A percentile compares a stretch with the other conserved stretches of the same genome.
Evolutionary conservation across 2,329 filamentous ascomycete genomes (phyloP).

Genomic region (Alternaria conjuncta): DNA sequence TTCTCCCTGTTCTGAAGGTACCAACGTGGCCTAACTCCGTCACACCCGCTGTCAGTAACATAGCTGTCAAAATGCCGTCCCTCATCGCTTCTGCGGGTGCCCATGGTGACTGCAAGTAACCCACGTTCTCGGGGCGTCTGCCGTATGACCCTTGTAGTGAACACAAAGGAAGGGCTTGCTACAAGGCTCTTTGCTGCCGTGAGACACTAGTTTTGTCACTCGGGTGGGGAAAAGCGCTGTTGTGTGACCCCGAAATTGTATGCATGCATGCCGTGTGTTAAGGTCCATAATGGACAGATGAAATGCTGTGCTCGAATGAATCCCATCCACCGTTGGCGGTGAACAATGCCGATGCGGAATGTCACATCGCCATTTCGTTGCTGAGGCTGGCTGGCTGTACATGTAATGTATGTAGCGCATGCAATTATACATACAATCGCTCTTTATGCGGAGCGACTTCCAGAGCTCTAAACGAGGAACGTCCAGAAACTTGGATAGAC

Average conservation of each 20-base stretch:
- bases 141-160: conserved; percentile 26
- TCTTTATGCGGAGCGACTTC: background rate
- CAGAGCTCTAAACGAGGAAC: conserved; percentile 73
- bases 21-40: conserved; percentile 36
- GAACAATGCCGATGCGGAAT: conserved; percentile 3
- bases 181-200: conserved; percentile 30
- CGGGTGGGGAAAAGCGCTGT: conserved; percentile 24
- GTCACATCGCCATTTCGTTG: conserved; percentile 2
- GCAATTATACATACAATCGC: background rate
- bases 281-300: conserved; percentile 22
- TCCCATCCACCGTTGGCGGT: conserved; percentile 3
- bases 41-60: conserved; percentile 42
- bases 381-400: background rate
- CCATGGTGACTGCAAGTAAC: conserved; percentile 32
- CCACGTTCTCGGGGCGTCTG: conserved; percentile 36
- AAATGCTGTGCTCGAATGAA: conserved; percentile 10
- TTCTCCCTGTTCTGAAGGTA: conserved; percentile 19
- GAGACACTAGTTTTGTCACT: conserved; percentile 39
- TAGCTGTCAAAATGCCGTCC: conserved; percentile 41
- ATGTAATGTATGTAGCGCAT: background rate
- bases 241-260: conserved; percentile 37
- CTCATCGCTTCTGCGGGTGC: conserved; percentile 32
- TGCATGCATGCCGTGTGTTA: conserved; percentile 39
- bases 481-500: conserved; percentile 99
- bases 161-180: conserved; percentile 26